Conservation (phyloP, 352 stramenopile genomes). For the Globisporangium heterothallicum region DNA sequence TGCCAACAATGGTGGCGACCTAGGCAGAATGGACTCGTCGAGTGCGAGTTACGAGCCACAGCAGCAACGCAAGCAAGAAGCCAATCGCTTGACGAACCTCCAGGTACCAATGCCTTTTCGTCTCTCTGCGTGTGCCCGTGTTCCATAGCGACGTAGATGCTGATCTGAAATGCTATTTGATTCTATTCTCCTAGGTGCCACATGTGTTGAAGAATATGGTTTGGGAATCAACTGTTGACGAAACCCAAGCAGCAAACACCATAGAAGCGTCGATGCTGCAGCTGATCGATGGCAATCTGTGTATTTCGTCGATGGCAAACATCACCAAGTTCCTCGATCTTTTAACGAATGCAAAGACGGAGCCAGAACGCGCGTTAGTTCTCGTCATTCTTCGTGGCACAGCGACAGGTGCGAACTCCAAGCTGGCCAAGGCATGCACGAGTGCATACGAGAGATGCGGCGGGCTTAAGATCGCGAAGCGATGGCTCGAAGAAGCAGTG, state of each 20-base stretch:
- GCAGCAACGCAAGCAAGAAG: constrained; percentile 10
- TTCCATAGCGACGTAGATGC: not conserved
- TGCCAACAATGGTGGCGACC: no score
- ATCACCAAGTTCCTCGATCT: constrained; percentile 57
- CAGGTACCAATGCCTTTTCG: no score
- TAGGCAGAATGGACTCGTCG: no score
- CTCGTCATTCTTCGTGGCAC: constrained; percentile 70
- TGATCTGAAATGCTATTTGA: constrained; percentile 1
- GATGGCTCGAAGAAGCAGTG: constrained; percentile 74
- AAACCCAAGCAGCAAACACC: constrained; percentile 25
- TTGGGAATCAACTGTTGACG: constrained; percentile 13
- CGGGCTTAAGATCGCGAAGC: constrained; percentile 66
- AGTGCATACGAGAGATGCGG: constrained; percentile 64
- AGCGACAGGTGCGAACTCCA: constrained; percentile 41
- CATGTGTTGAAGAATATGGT: constrained; percentile 27
- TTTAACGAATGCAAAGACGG: constrained; percentile 52
- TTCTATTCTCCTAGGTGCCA: constrained; percentile 7
- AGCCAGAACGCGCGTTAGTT: constrained; percentile 63
- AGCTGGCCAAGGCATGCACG: constrained; percentile 55
- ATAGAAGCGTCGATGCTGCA: constrained; percentile 42
- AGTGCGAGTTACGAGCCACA: no score
- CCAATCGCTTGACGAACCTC: not conserved
- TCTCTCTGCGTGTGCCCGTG: not conserved
- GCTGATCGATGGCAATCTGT: constrained; percentile 55
- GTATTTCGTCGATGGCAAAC: constrained; percentile 40